Evolutionary conservation across 2,329 filamentous ascomycete genomes (phyloP).

Genomic region (Chaetomium globosum): DNA sequence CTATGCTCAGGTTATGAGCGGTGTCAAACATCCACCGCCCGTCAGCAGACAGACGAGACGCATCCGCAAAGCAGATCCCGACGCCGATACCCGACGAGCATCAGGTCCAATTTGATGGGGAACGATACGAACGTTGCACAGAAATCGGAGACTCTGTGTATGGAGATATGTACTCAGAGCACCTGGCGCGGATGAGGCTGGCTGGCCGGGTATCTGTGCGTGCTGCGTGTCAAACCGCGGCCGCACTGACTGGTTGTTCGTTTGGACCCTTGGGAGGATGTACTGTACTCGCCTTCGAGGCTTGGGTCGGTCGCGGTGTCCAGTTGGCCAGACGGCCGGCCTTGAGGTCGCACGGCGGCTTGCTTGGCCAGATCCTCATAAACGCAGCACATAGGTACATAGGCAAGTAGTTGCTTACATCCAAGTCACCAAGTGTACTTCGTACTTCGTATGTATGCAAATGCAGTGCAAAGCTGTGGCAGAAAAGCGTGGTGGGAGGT

Average conservation of each 20-base stretch:
- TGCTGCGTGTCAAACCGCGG: not conserved
- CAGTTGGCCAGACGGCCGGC: not conserved
- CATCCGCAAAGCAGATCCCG: not conserved
- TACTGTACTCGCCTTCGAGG: not conserved
- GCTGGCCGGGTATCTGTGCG: not conserved
- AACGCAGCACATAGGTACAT: not conserved
- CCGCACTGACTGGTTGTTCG: not conserved
- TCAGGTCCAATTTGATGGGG: not conserved
- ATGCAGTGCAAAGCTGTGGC: not conserved
- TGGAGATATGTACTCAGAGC: too few relatives aligned
- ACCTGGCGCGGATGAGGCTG: too few relatives aligned
- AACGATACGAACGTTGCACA: conserved; percentile 8
- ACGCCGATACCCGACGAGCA: conserved; percentile 9
- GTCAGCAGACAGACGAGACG: not conserved
- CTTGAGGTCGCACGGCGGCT: not conserved
- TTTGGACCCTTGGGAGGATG: not conserved
- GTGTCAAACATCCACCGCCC: not conserved
- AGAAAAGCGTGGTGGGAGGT: not conserved
- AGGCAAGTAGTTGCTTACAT: not conserved
- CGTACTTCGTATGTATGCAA: not conserved
- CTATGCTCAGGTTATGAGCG: not conserved
- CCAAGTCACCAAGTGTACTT: not conserved
- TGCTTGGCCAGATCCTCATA: conserved; percentile 3
- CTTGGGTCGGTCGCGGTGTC: not conserved
- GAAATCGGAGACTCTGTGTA: not conserved